Base-by-base conservation (phyloP, 805 yeast species). In the Saccharomycopsis selenospora region DNA sequence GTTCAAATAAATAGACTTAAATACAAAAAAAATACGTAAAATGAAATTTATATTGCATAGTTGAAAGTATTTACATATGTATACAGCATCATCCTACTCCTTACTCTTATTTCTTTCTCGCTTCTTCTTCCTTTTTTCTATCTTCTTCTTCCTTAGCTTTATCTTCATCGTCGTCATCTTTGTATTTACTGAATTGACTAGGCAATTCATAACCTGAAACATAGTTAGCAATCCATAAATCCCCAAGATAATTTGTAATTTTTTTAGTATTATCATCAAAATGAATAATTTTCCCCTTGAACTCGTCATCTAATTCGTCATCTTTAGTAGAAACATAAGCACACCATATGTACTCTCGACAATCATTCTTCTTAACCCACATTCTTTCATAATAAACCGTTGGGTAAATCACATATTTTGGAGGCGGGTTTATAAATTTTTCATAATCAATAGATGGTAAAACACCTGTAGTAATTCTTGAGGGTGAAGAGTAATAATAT, bases 261-360 rank as follows among this genome's bases (percentile, higher is more conserved):
- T 42, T 23, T 26, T 52, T 55, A 0, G 64, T 60, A 25, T 51
- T 23, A 42, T 58, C 55, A 40, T 60, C 58, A 29, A 61, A 62
- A 36, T 52, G 55, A 25, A 62, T 51, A 33, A 42, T 50, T 3
- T 42, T 42, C 26, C 65, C 66, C 45, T 60, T 56, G 26, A 40
- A 36, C 6, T 26, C 38, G 11, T 40, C 42, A 18, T 20, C 36
- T 2, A 18, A 29, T 11, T 48, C 40, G 25, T 49, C 49, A 36
- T 45, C 52, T 10, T 10, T 42, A 3, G 49, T 13, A 10, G n/a
- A 5, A 8, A 49, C 23, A 52, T 70, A 70, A 1, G 73, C 76
- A 61, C 77, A 73, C 76, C 76, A 73, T 11, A 68, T 61, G 56
- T 72, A 71, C 14, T 63, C 58, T 28, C 58, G 52, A 54, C 78